Conservation (phyloP, 192 early-diverging fungal species). For the Borealophlyctis nickersoniae region DNA sequence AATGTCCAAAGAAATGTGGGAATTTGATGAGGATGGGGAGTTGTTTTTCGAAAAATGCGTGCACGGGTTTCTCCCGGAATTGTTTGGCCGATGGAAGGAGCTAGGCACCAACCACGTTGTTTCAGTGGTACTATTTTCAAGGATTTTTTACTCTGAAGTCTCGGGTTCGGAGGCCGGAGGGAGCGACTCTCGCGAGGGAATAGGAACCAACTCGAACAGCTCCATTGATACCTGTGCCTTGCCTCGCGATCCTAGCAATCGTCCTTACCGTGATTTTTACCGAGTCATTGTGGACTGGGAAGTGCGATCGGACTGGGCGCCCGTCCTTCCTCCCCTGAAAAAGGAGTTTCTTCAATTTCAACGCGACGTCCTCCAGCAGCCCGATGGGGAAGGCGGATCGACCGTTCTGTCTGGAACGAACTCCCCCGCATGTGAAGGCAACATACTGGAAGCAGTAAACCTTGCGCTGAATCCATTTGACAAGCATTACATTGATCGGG, state of each 20-base stretch:
- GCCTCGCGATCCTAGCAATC: constrained; percentile 37
- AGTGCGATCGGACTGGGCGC: constrained; percentile 68
- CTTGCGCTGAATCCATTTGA: constrained; percentile 93
- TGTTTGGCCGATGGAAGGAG: constrained; percentile 84
- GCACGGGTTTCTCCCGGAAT: constrained; percentile 80
- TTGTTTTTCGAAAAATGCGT: constrained; percentile 92
- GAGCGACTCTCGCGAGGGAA: constrained; percentile 32
- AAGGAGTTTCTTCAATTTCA: constrained; percentile 74
- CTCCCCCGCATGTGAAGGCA: constrained; percentile 85
- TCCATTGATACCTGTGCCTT: constrained; percentile 10
- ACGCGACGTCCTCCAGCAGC: constrained; percentile 59
- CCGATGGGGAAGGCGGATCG: constrained; percentile 39
- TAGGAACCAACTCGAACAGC: not conserved
- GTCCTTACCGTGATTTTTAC: constrained; percentile 89
- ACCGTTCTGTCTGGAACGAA: constrained; percentile 69
- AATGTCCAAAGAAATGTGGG: constrained; percentile 97
- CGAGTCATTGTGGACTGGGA: constrained; percentile 94
- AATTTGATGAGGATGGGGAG: constrained; percentile 96
- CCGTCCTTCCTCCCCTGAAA: constrained; percentile 60
- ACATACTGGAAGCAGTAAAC: constrained; percentile 94
- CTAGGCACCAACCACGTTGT: constrained; percentile 87
- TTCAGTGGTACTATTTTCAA: constrained; percentile 90
- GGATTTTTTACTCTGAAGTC: constrained; percentile 87
- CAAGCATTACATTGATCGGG: constrained; percentile 92
- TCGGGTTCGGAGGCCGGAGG: too few relatives aligned